Percentiles rank a stretch among this genome's conserved stretches.
phyloP scores from a whole-genome alignment of 2,329 filamentous ascomycete genomes.

The Monilinia laxa region DNA sequence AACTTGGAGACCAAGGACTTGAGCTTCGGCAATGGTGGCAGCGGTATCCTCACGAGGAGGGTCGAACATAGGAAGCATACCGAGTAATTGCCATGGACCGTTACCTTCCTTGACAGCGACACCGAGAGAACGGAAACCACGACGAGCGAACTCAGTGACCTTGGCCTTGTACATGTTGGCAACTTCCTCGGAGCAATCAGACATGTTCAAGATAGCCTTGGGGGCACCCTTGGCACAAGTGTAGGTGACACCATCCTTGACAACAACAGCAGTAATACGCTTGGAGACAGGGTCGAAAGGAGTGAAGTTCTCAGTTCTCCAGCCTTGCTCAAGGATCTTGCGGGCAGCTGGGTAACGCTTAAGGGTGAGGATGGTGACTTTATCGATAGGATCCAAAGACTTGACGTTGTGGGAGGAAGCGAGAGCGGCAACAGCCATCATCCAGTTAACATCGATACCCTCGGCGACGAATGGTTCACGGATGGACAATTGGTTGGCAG shows the following conservation, averaged over 20 bases:
- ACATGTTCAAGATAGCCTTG: conserved; percentile 70
- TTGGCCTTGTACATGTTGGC: conserved; percentile 68
- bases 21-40: conserved; percentile 74
- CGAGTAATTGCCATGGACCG: conserved; percentile 67
- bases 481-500: conserved; percentile 72
- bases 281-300: conserved; percentile 79
- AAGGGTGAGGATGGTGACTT: conserved; percentile 73
- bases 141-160: conserved; percentile 71
- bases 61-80: conserved; percentile 79
- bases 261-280: conserved; percentile 70
- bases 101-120: conserved; percentile 77
- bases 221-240: conserved; percentile 76
- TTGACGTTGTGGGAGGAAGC: conserved; percentile 78
- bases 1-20: conserved; percentile 72
- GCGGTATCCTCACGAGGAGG: conserved; percentile 76
- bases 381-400: conserved; percentile 76
- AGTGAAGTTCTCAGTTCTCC: conserved; percentile 75
- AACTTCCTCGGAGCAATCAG: conserved; percentile 64
- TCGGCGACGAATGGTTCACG: conserved; percentile 75
- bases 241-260: conserved; percentile 68
- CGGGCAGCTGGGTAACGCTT: conserved; percentile 75
- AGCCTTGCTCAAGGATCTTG: conserved; percentile 72
- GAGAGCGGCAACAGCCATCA: conserved; percentile 77
- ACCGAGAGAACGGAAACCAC: conserved; percentile 78
- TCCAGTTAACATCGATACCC: conserved; percentile 78